phyloP scores from a whole-genome alignment of 371 early-diverging fungal species.

The Coemansia sp. region DNA sequence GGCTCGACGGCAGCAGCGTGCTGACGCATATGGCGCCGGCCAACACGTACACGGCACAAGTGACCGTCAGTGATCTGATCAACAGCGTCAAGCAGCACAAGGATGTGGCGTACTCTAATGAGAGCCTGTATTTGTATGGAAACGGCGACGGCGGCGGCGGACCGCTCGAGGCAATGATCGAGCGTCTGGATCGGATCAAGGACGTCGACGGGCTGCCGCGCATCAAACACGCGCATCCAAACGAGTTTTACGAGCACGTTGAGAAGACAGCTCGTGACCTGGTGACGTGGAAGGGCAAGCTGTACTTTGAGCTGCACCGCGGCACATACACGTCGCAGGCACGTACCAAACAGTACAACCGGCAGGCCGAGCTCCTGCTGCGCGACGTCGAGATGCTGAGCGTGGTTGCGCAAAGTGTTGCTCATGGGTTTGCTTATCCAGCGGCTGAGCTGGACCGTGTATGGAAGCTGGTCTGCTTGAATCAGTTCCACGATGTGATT shows the following conservation, averaged over 20 bases:
- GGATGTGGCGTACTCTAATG: conserved; percentile 78
- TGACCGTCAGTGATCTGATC: conserved; percentile 58
- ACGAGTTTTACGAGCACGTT: conserved; percentile 75
- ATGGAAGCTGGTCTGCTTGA: conserved; percentile 91
- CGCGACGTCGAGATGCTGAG: conserved; percentile 77
- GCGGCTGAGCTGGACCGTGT: conserved; percentile 67
- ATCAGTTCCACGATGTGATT: conserved; percentile 95
- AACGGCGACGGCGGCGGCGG: conserved; percentile 98
- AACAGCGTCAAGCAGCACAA: conserved; percentile 73
- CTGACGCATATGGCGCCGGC: conserved; percentile 84
- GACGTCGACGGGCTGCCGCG: conserved; percentile 74
- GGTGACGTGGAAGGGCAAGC: conserved; percentile 88
- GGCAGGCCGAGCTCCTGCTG: conserved; percentile 79
- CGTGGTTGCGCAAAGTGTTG: conserved; percentile 29
- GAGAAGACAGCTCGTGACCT: conserved; percentile 66
- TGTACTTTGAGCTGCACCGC: conserved; percentile 95
- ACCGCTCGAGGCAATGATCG: conserved; percentile 81
- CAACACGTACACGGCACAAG: conserved; percentile 74
- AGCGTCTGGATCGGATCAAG: conserved; percentile 73
- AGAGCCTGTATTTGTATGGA: conserved; percentile 84
- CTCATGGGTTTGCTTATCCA: conserved; percentile 63
- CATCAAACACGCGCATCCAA: conserved; percentile 72
- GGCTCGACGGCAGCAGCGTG: conserved; percentile 70
- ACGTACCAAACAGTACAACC: conserved; percentile 77
- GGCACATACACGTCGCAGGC: conserved; percentile 96